Conservation (phyloP, 2,329 filamentous ascomycete species). For the Macroventuria anomochaeta region DNA sequence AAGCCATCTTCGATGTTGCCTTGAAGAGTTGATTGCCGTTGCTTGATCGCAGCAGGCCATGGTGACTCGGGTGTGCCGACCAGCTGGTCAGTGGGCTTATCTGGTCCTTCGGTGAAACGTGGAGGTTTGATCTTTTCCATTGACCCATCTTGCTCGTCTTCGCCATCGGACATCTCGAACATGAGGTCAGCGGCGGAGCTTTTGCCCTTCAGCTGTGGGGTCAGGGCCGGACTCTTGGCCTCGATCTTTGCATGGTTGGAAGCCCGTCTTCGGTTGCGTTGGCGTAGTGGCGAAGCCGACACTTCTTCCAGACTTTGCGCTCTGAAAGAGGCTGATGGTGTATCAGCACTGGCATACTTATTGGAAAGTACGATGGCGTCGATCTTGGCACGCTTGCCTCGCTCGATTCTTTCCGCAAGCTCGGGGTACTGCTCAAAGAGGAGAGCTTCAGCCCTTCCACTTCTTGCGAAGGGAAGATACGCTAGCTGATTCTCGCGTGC, state of each 20-base stretch:
- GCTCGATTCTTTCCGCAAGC: constrained; percentile 69
- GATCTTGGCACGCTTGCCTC: constrained; percentile 72
- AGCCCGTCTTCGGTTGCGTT: constrained; percentile 51
- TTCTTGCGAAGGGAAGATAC: constrained; percentile 77
- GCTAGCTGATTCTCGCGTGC: constrained; percentile 84
- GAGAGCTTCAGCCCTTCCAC: constrained; percentile 71
- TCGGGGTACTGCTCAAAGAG: constrained; percentile 70
- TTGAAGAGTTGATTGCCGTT: constrained; percentile 5
- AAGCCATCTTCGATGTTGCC: constrained; percentile 5
- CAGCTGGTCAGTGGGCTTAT: constrained; percentile 18
- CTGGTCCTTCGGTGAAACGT: constrained; percentile 24
- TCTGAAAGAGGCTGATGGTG: constrained; percentile 66
- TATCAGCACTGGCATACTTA: constrained; percentile 70
- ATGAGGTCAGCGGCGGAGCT: constrained; percentile 78
- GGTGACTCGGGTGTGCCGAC: constrained; percentile 33
- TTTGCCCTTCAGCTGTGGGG: constrained; percentile 72
- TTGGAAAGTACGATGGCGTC: constrained; percentile 76
- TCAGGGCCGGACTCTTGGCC: constrained; percentile 65
- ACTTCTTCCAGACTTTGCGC: constrained; percentile 71
- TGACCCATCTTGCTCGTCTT: constrained; percentile 35
- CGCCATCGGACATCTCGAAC: constrained; percentile 92
- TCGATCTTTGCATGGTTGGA: constrained; percentile 56
- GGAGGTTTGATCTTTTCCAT: constrained; percentile 31
- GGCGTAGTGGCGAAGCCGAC: constrained; percentile 54
- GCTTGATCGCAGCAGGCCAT: constrained; percentile 31